phyloP scores from a whole-genome alignment of 805 yeast species.

The Ogataea pilisensis region DNA sequence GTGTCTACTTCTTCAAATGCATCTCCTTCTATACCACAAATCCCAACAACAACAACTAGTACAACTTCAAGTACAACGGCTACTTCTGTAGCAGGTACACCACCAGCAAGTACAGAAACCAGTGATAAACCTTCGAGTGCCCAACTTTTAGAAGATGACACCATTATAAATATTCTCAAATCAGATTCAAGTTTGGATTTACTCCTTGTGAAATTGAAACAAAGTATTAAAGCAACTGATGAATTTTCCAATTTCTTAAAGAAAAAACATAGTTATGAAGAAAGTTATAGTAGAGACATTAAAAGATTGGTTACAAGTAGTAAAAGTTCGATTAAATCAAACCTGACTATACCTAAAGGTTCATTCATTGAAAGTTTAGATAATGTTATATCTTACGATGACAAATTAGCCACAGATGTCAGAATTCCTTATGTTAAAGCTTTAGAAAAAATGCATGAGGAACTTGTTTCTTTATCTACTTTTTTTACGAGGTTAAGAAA shows the following conservation, averaged over 20 bases:
- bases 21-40: not conserved
- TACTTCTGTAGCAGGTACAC: not conserved
- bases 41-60: not conserved
- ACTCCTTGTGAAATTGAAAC: conserved; percentile 69
- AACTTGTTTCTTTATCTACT: conserved; percentile 63
- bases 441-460: conserved; percentile 81
- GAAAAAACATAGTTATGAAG: conserved; percentile 73
- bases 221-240: conserved; percentile 75
- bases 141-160: conserved; percentile 44
- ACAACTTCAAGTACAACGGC: not conserved
- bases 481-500: conserved; percentile 74
- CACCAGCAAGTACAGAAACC: not conserved
- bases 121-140: conserved; percentile 19
- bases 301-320: conserved; percentile 60
- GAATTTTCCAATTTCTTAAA: conserved; percentile 78
- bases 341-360: conserved; percentile 35
- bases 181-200: conserved; percentile 78
- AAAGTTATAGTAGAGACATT: conserved; percentile 70
- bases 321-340: conserved; percentile 27
- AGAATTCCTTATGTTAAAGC: conserved; percentile 76
- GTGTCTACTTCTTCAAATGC: not conserved
- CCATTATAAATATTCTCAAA: conserved; percentile 47
- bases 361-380: conserved; percentile 67
- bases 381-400: conserved; percentile 71
- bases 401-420: conserved; percentile 59